Base-by-base conservation (phyloP, 169 alveolate genomes). In the Plasmodium inui region DNA sequence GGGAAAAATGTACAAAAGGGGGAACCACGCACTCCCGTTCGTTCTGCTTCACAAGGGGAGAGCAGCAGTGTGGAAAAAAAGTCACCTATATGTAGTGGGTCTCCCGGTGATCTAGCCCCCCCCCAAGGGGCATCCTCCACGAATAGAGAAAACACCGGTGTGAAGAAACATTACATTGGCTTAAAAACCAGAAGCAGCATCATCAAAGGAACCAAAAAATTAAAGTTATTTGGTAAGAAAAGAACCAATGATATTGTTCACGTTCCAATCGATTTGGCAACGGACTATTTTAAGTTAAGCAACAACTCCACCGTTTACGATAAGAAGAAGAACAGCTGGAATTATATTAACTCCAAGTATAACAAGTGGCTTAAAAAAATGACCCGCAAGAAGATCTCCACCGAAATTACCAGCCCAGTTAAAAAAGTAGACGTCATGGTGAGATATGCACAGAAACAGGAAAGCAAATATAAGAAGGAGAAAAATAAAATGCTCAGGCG, bases 191-290 rank as follows among this genome's bases (percentile, higher is more conserved):
- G 94, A 70, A 73, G 55, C 30, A 57, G 71, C n/a, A 78, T 78
- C 80, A 89, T 89, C 72, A 89, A 67, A n/a, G 94, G 94, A 6
- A 89, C 94, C 14, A 89, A 89, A 80, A 89, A 89, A 81, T 80
- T 89, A 70, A 89, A 89, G 61, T 32, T 89, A 44, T 89, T 89
- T 80, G 94, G 94, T 9, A 89, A 89, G 67, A 89, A 89, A 32
- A 79, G 32, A 67, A 67, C 74, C 30, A 79, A 32, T 6, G 94
- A 89, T 41, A 89, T 89, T 37, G 74, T 89, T 61, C 67, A 39
- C 72, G 74, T 70, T 26, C 94, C 94, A 4, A 80, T 12, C 44
- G 94, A 89, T 71, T 80, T 89, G 50, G 94, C 94, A 22, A 80
- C 94, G 4, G 94, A 89, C 32, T 89, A 89, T 61, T 89, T 89